A percentile compares a stretch with the other conserved stretches of the same genome.
Evolutionary conservation across 2,329 filamentous ascomycete species (phyloP).

Genomic region (Macrophomina pseudophaseolina): DNA sequence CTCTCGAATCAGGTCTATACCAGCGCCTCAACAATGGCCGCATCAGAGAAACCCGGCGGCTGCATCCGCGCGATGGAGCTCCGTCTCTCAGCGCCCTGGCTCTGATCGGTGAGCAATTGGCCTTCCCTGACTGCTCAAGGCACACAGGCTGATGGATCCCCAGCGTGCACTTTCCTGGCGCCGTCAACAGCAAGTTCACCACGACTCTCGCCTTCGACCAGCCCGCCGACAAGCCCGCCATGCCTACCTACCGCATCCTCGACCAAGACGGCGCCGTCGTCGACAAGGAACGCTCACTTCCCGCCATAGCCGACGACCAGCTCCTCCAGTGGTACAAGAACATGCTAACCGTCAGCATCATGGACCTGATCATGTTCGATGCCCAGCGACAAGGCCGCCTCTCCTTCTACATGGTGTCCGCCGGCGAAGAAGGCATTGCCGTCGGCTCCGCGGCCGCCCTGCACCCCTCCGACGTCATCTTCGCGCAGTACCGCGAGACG

Average conservation of each 20-base stretch:
- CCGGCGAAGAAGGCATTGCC: constrained; percentile 91
- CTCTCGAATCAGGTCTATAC: constrained; percentile 23
- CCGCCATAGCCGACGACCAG: constrained; percentile 68
- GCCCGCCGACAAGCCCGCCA: constrained; percentile 72
- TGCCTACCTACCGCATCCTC: constrained; percentile 90
- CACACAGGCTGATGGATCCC: constrained; percentile 1
- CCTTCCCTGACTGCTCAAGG: neutral
- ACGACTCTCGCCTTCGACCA: constrained; percentile 76
- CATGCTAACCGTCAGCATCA: constrained; percentile 76
- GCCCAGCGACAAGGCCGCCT: constrained; percentile 92
- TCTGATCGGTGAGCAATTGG: constrained; percentile 61
- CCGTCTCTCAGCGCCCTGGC: constrained; percentile 63
- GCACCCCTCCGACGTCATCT: constrained; percentile 83
- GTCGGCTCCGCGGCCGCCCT: constrained; percentile 87
- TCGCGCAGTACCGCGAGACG: constrained; percentile 92
- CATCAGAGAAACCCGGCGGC: constrained; percentile 15
- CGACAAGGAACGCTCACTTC: constrained; percentile 71
- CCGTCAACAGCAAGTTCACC: constrained; percentile 91
- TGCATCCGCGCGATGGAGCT: constrained; percentile 36
- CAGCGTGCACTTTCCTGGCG: constrained; percentile 82
- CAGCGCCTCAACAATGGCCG: neutral
- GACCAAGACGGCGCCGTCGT: constrained; percentile 86
- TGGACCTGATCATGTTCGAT: constrained; percentile 98
- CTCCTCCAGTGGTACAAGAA: constrained; percentile 65
- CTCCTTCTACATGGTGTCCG: constrained; percentile 96